Base-by-base conservation (phyloP, 2,329 filamentous ascomycete species). In the Botryotinia narcissicola region DNA sequence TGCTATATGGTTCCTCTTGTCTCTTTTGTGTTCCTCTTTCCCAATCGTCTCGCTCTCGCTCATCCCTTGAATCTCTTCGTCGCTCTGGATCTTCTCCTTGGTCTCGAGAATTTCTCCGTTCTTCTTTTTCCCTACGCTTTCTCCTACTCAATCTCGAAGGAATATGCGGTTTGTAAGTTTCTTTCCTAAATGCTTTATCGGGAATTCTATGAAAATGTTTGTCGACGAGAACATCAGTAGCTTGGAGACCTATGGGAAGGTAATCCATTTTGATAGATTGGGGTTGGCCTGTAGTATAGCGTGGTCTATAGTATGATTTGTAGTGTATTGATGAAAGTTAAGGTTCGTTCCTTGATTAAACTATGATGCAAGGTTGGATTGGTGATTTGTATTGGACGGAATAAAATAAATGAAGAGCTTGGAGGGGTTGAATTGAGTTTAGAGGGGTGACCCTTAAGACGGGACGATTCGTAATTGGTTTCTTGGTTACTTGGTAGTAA, bases 161-260 rank as follows among this genome's bases (percentile, higher is more conserved):
- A 14, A 74, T 68, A n/a, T 73, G 77, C 1, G 76, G 76, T 22
- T 75, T 74, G 61, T 78, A 79, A 16, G 78, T 72, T 59, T 59
- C 62, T 35, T 37, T 61, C 25, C 77, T 64, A 3, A 80, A 73
- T 25, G 73, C 74, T 42, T 75, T 75, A 51, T 79, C 72, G 4
- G 78, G 78, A 9, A 79, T 20, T 64, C 71, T 76, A 46, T 79
- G 69, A 16, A 77, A 77, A 22, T 77, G 76, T 44, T 77, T 77
- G 62, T 75, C 73, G 20, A 76, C 62, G 8, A 77, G 8, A n/a
- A 74, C 72, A 42, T 76, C 66, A 8, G 71, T 60, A 16, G 72
- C 75, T 51, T 77, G 75, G 20, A 72, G 70, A 42, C 48, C 70
- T 32, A 72, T 59, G 16, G 70, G 70, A 18, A 51, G 62, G 3